Evolutionary conservation across 2,329 filamentous ascomycete species (phyloP), one percentile per base, ranked within the genome.

Genomic region (Aureobasidium sp.): DNA sequence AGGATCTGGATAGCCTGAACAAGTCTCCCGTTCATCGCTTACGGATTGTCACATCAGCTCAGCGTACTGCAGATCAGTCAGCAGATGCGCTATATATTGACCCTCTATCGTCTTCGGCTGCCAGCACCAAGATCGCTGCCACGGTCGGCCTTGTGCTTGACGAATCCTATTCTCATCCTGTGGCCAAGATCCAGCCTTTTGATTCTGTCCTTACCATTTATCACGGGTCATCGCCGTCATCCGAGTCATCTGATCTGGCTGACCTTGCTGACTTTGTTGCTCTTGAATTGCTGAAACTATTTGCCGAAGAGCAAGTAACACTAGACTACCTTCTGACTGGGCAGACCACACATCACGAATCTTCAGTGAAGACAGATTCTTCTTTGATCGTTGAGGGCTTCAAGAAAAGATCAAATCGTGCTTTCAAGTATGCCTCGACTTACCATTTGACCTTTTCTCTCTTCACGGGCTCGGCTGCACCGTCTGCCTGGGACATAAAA

Each of bases 381-480:
- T 35, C 21, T 3, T 45, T 41, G 3, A 38, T 40, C 4, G n/a
- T 29, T 6, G 29, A 47, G 10, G 41, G 16, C 17, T 47, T 30
- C 30, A 37, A 76, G 56, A 75, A 75, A 53, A 86, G 90, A 57
- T 87, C 87, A 30, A 93, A 87, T 2, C 79, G 90, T 47, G 89
- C 90, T 0, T 79, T 97, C 64, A 94, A 91, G 66, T 95, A 96
- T 66, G 86, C 93, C 3, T 84, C 90, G 12, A 95, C 88, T 0
- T 98, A 97, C 66, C 93, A 98, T 66, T 75, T 98, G 24, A 95
- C 90, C 0, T 95, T 98, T 65, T 98, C 93, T 0, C 77, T 98
- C 3, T 97, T 98, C 66, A 93, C 89, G 0, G 85, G 86, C 11
- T 83, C 83, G 1, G 79, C 85, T 1, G 68, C 75, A 0, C 93